Conservation (phyloP, 163 green algal species). For the Trebouxia gelatinosa region DNA sequence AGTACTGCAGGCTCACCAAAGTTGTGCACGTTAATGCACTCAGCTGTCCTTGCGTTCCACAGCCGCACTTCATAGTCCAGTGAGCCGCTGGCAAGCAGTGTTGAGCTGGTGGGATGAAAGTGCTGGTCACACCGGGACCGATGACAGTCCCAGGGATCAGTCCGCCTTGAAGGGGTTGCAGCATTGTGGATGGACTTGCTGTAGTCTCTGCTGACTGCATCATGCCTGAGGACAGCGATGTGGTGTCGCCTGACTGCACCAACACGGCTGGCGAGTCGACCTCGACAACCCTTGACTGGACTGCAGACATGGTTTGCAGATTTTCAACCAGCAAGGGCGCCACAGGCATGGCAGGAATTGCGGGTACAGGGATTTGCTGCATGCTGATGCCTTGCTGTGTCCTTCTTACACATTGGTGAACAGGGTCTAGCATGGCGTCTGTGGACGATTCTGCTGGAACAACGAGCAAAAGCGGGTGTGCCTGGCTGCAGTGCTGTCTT, state of each 20-base stretch:
- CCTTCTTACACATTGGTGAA: too few relatives aligned
- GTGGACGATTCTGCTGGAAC: too few relatives aligned
- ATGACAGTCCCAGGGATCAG: background rate
- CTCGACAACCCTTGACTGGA: too few relatives aligned
- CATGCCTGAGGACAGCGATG: background rate
- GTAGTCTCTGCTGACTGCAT: background rate
- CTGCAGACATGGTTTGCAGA: too few relatives aligned
- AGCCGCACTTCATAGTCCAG: conserved; percentile 81
- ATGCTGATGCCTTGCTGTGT: background rate
- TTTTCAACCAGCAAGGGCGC: too few relatives aligned
- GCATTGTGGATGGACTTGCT: background rate
- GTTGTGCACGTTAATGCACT: conserved; percentile 55
- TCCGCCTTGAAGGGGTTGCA: background rate
- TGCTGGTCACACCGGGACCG: conserved; percentile 33
- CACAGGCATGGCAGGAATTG: too few relatives aligned
- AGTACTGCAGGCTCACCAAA: conserved; percentile 58
- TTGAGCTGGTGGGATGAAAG: conserved; percentile 74
- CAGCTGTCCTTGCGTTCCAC: conserved; percentile 60
- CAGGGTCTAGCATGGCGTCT: too few relatives aligned
- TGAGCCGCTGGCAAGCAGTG: conserved; percentile 82
- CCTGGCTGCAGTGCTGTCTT: too few relatives aligned
- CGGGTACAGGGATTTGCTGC: background rate
- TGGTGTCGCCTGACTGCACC: background rate
- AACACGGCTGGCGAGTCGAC: too few relatives aligned
- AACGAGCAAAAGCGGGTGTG: too few relatives aligned